Evolutionary conservation across 2,329 filamentous ascomycete species (phyloP).

Genomic region (Reticulascus tulasneorum): DNA sequence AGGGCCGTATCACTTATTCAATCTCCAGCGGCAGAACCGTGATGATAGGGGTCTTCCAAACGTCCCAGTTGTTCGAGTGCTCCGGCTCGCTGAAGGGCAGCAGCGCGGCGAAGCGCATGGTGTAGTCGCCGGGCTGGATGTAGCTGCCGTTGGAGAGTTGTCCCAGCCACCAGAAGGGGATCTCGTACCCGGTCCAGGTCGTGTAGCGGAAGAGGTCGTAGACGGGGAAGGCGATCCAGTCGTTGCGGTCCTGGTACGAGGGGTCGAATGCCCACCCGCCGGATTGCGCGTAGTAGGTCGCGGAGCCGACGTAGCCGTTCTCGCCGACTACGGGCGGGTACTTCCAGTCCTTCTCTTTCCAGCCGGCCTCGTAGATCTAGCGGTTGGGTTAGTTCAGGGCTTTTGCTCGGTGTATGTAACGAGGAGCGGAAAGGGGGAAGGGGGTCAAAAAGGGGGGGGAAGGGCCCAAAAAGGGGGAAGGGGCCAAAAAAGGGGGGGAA

Average conservation of each 20-base stretch:
- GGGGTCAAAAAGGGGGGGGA: not conserved
- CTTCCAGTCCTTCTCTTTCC: conserved; percentile 20
- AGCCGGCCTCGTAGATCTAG: conserved; percentile 22
- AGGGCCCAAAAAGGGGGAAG: fast-evolving
- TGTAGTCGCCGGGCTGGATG: conserved; percentile 21
- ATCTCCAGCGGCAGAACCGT: conserved; percentile 6
- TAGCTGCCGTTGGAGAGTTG: conserved; percentile 21
- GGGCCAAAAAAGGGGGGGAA: fast-evolving
- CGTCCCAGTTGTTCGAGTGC: conserved; percentile 17
- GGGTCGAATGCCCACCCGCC: conserved; percentile 15
- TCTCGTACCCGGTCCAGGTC: conserved; percentile 4
- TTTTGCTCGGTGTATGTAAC: too few species aligned
- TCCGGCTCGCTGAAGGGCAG: conserved; percentile 19
- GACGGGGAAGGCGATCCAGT: conserved; percentile 18
- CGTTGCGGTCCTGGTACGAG: conserved; percentile 17
- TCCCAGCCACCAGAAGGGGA: conserved; percentile 23
- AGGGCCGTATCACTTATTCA: too few species aligned
- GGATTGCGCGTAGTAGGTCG: conserved; percentile 17
- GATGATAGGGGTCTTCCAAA: conserved; percentile 18
- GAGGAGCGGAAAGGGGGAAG: too few species aligned
- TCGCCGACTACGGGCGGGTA: conserved; percentile 22
- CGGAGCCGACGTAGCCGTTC: conserved; percentile 23
- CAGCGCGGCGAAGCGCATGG: conserved; percentile 21
- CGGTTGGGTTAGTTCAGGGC: not conserved
- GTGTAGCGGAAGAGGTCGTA: conserved; percentile 18